A percentile compares a stretch with the other conserved stretches of the same genome.
phyloP scores from a whole-genome alignment of 176 grass and related monocot species.

The Canna indica region DNA sequence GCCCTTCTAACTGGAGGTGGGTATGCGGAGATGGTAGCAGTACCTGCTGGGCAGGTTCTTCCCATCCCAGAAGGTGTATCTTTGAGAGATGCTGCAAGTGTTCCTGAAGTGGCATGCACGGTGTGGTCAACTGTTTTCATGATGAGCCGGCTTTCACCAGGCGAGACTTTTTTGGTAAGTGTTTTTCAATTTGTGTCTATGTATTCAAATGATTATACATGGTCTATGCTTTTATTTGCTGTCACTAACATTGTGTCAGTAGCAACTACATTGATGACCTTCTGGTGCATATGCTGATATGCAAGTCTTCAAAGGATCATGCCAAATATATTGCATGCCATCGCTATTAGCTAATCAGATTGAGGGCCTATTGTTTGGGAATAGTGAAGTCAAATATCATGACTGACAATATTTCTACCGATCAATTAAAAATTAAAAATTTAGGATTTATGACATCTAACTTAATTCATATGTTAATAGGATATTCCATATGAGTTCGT shows the following conservation, averaged over 20 bases:
- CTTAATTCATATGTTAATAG: no score
- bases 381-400: no score
- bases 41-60: slow-evolving; percentile 58
- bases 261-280: no score
- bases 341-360: neutral
- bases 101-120: slow-evolving; percentile 72
- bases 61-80: slow-evolving; percentile 58
- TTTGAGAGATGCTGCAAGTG: slow-evolving; percentile 49
- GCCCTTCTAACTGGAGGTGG: slow-evolving; percentile 61
- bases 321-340: neutral
- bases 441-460: no score
- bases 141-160: slow-evolving; percentile 60
- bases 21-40: slow-evolving; percentile 79
- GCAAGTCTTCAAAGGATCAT: no score
- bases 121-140: slow-evolving; percentile 95
- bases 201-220: no score
- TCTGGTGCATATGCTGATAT: no score
- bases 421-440: no score
- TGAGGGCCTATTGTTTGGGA: neutral
- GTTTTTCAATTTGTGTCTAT: neutral
- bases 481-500: no score
- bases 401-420: no score
- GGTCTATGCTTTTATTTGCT: no score
- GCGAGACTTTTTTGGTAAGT: slow-evolving; percentile 74
- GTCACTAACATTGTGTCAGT: no score